Conservation (phyloP, 2,329 filamentous ascomycete species). For the Dactylonectria macrodidyma region DNA sequence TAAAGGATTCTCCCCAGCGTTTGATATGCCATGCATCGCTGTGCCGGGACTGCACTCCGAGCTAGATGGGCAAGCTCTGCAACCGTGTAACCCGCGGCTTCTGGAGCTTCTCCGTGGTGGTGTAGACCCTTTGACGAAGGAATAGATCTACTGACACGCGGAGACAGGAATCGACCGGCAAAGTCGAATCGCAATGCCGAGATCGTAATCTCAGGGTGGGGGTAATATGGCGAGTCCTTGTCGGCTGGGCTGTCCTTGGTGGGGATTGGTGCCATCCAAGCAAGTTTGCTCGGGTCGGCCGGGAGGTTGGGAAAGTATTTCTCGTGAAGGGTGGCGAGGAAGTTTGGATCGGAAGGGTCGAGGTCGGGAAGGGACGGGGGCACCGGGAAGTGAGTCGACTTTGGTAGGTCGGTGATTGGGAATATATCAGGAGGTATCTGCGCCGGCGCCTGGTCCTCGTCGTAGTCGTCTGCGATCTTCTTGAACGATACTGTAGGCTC, state of each 20-base stretch:
- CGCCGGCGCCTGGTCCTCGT: slow-evolving; percentile 60
- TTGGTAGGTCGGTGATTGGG: slow-evolving; percentile 56
- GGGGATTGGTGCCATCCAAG: slow-evolving; percentile 88
- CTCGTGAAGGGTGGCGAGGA: slow-evolving; percentile 85
- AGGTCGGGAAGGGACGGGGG: slow-evolving; percentile 75
- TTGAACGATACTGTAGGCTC: slow-evolving; percentile 35
- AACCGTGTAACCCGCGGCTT: slow-evolving; percentile 95
- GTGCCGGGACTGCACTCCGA: slow-evolving; percentile 85
- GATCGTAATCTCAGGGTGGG: slow-evolving; percentile 79
- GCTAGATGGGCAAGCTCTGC: slow-evolving; percentile 86
- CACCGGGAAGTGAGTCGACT: slow-evolving; percentile 75
- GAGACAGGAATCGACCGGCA: slow-evolving; percentile 83
- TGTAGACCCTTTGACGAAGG: slow-evolving; percentile 87
- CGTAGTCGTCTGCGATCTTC: slow-evolving; percentile 52
- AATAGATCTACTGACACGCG: slow-evolving; percentile 79
- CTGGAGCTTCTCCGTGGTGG: slow-evolving; percentile 92
- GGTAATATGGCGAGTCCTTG: slow-evolving; percentile 85
- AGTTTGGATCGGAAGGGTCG: slow-evolving; percentile 86
- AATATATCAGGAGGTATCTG: slow-evolving; percentile 60
- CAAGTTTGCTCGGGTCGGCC: slow-evolving; percentile 86
- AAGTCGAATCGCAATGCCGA: slow-evolving; percentile 92
- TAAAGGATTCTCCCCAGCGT: slow-evolving; percentile 90
- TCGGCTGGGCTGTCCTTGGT: slow-evolving; percentile 76
- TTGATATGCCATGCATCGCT: slow-evolving; percentile 93
- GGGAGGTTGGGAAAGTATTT: slow-evolving; percentile 95